Base-by-base conservation (phyloP, 495 filamentous ascomycete genomes). In the Penicillium atrosanguineum region DNA sequence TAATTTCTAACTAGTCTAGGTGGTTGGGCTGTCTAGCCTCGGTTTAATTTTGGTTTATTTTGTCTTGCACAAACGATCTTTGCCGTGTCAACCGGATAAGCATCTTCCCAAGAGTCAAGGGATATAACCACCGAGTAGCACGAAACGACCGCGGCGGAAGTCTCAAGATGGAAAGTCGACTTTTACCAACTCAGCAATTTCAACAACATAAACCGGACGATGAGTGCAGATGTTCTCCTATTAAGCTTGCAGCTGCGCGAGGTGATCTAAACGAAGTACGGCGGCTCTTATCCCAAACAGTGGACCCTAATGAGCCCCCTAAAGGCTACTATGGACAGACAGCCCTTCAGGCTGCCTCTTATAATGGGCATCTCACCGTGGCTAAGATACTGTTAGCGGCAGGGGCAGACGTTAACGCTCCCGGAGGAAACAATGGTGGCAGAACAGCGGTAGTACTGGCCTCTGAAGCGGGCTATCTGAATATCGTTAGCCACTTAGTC, bases 351-450 rank as follows among this genome's bases (percentile, higher is more conserved):
- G 54, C 54, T 7, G 53, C 58, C 9, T 41, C 58, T 4, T 23
- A 7, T 19, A 23, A 48, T 25, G 58, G 58, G 4, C 40, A 61
- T 46, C 18, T 57, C 18, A 40, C 15, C 12, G 39, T 53, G 1
- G 44, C 57, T 8, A 18, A 51, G 28, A 28, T 26, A 12, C n/a
- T 57, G 8, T 16, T 61, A 19, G 41, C 11, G 7, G 39, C 52
- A 18, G 65, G 68, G 6, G 65, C 55, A 37, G 44, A 70, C 37
- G 49, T 57, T n/a, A 64, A 72, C 20, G 41, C 48, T 8, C 41
- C 48, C 4, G 54, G 45, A 39, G 52, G 52, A 31, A 50, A 48
- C 23, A 53, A 46, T 12, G 31, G 44, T 1, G 58, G 58, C 7
- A 50, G 19, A 31, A 50, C 53, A 34, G 58, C 58, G 16, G 31